phyloP scores from a whole-genome alignment of 179 eudicot genomes.

The Drosera spatulata region DNA sequence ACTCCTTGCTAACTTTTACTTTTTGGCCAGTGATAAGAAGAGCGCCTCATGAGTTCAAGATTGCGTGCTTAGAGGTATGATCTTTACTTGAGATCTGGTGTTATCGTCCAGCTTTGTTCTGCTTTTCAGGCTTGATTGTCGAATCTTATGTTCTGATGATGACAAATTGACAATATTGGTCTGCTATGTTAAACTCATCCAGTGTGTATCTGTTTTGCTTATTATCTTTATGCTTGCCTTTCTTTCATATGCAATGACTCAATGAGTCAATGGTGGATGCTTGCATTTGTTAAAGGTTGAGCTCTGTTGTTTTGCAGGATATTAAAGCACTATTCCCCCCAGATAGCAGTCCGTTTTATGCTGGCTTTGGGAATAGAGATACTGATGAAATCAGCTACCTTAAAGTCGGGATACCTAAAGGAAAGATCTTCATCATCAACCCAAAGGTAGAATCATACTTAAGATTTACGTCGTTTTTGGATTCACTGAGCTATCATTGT shows the following conservation, averaged over 20 bases:
- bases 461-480: neutral
- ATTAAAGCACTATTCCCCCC: slow-evolving; percentile 78
- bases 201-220: too few relatives aligned
- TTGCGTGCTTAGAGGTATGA: slow-evolving; percentile 89
- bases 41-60: slow-evolving; percentile 99
- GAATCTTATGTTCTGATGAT: too few relatives aligned
- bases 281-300: neutral
- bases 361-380: slow-evolving; percentile 25
- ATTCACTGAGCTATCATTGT: neutral
- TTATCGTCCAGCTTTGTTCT: neutral
- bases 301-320: slow-evolving; percentile 39
- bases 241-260: too few relatives aligned
- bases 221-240: too few relatives aligned
- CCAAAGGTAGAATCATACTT: slow-evolving; percentile 51
- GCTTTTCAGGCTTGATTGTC: neutral
- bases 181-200: too few relatives aligned
- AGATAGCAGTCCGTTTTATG: slow-evolving; percentile 80
- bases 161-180: too few relatives aligned
- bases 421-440: slow-evolving; percentile 87
- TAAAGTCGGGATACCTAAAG: slow-evolving; percentile 81
- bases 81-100: neutral
- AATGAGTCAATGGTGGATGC: neutral
- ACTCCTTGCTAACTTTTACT: neutral
- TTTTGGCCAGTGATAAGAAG: slow-evolving; percentile 78
- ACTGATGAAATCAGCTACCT: slow-evolving; percentile 95